Evolutionary conservation across 2,329 filamentous ascomycete genomes (phyloP).

Genomic region (Didymellaceae sp.): DNA sequence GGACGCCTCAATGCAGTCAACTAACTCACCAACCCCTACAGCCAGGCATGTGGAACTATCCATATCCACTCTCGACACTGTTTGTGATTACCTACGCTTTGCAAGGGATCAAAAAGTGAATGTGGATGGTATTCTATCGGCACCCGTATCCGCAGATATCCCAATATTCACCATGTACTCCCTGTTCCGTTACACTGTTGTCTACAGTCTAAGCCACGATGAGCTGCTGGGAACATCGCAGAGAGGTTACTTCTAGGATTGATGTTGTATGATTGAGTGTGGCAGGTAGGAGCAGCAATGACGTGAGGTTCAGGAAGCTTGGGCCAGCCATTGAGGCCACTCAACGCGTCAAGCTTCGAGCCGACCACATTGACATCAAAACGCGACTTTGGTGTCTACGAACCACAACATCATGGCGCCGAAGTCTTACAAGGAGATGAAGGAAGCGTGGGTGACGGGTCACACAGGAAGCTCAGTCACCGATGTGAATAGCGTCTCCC

Average conservation of each 20-base stretch:
- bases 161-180: too few species aligned
- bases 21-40: too few species aligned
- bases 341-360: slow-evolving; percentile 24
- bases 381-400: slow-evolving; percentile 21
- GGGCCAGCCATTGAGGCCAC: slow-evolving; percentile 23
- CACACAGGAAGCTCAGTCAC: slow-evolving; percentile 80
- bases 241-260: neutral
- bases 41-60: too few species aligned
- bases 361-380: slow-evolving; percentile 13
- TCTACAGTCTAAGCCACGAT: too few species aligned
- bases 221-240: too few species aligned
- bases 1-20: too few species aligned
- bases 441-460: slow-evolving; percentile 95
- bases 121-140: too few species aligned
- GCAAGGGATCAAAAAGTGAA: too few species aligned
- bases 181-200: too few species aligned
- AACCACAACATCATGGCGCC: slow-evolving; percentile 33
- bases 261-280: neutral
- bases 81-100: too few species aligned
- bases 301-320: slow-evolving; percentile 15
- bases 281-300: slow-evolving; percentile 1
- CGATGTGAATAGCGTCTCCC: slow-evolving; percentile 87
- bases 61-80: too few species aligned
- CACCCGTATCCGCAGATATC: too few species aligned
- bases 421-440: slow-evolving; percentile 81